phyloP scores from a whole-genome alignment of 768 basidiomycete genomes.

The Agrocybe praecox region DNA sequence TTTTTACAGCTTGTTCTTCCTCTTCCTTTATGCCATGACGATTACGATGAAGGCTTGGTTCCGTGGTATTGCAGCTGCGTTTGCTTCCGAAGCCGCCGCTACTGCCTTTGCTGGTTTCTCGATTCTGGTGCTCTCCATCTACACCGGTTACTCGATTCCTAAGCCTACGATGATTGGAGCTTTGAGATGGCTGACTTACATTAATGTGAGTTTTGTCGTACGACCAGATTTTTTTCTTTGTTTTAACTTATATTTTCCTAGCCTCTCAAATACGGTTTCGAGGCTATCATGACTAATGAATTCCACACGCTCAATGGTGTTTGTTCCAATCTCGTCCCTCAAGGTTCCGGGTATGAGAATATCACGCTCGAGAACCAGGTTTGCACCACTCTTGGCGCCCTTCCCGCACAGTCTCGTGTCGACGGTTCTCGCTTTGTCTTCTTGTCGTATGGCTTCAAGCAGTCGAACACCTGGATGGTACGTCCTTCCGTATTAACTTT shows the following conservation, averaged over 20 bases:
- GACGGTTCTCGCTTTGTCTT: constrained; percentile 53
- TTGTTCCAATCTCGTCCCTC: constrained; percentile 57
- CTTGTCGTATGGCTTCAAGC: constrained; percentile 48
- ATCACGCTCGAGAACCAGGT: constrained; percentile 65
- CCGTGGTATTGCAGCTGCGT: constrained; percentile 64
- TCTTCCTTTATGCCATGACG: constrained; percentile 59
- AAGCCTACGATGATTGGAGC: constrained; percentile 68
- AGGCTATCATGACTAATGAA: constrained; percentile 75
- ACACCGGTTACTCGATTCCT: constrained; percentile 58
- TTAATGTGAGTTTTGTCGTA: neutral
- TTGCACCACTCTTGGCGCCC: constrained; percentile 68
- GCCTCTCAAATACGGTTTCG: constrained; percentile 43
- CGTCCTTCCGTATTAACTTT: constrained; percentile 10
- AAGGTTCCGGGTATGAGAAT: constrained; percentile 59
- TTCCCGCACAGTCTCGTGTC: constrained; percentile 59
- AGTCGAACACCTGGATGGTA: constrained; percentile 41
- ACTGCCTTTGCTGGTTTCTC: constrained; percentile 55
- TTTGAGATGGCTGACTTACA: constrained; percentile 64
- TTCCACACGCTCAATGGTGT: constrained; percentile 66
- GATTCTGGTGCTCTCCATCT: constrained; percentile 30
- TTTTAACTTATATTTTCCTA: neutral
- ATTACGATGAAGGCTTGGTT: constrained; percentile 79
- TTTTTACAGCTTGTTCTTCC: constrained; percentile 53
- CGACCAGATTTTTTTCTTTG: neutral
- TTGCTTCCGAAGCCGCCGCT: constrained; percentile 61